These are phyloP conservation scores for Nannochloropsis oceanica DNA, from an alignment of 108 stramenopile species.

Conservation along the genomic window DNA sequence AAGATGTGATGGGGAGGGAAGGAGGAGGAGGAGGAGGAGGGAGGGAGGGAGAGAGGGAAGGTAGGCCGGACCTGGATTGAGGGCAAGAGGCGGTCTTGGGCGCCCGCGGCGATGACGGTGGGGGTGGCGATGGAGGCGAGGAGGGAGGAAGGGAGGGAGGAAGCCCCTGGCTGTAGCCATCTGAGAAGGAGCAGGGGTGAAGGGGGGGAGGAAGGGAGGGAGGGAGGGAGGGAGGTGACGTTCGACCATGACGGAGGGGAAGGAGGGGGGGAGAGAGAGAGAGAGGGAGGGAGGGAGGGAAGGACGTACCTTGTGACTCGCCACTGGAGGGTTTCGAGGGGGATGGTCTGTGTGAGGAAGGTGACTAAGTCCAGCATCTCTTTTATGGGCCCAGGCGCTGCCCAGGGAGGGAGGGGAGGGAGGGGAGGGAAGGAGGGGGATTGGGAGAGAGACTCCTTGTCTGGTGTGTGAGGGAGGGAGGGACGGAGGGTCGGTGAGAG, in stretches of 20 bases:
- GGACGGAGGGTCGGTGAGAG: neutral
- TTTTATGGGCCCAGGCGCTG: conserved; percentile 51
- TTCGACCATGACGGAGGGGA: too few species aligned
- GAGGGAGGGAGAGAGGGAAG: too few species aligned
- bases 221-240: neutral
- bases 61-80: neutral
- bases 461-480: neutral
- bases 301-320: too few species aligned
- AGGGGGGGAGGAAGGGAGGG: neutral
- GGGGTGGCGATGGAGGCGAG: too few species aligned
- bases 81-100: neutral
- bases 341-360: conserved; percentile 56
- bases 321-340: conserved; percentile 50
- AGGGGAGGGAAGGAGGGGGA: neutral
- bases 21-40: too few species aligned
- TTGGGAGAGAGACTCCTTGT: too few species aligned
- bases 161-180: conserved; percentile 48
- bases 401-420: conserved; percentile 37
- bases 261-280: neutral
- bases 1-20: too few species aligned
- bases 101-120: conserved; percentile 33
- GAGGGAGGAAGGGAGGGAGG: too few species aligned
- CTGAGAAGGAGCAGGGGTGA: conserved; percentile 47
- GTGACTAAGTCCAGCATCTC: conserved; percentile 53
- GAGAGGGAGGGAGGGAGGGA: neutral